Conservation (phyloP, 768 basidiomycete genomes). For the Imleria badia region DNA sequence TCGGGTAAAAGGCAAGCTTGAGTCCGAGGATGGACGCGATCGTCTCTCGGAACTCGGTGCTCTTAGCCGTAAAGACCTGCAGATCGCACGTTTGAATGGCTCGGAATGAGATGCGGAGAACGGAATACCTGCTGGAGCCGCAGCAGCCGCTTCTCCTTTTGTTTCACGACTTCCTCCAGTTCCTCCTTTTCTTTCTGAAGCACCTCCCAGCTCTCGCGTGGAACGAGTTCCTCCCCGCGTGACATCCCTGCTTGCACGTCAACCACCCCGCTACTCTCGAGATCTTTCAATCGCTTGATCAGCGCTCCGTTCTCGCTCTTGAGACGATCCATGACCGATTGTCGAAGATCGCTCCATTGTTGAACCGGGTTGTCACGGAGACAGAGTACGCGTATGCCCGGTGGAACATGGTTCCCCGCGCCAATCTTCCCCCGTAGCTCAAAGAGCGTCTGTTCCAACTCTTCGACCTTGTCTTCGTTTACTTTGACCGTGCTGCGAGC, state of each 20-base stretch:
- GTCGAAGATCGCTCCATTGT: constrained; percentile 74
- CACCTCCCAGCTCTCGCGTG: constrained; percentile 77
- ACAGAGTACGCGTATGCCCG: constrained; percentile 64
- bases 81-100: not conserved
- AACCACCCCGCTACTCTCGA: constrained; percentile 46
- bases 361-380: constrained; percentile 81
- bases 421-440: constrained; percentile 77
- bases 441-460: constrained; percentile 76
- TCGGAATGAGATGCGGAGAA: not conserved
- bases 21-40: constrained; percentile 88
- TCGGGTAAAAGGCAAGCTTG: constrained; percentile 88
- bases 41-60: constrained; percentile 88
- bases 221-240: constrained; percentile 47
- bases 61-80: constrained; percentile 81
- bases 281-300: constrained; percentile 59
- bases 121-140: constrained; percentile 71
- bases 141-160: constrained; percentile 80
- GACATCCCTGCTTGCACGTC: constrained; percentile 18
- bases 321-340: constrained; percentile 72
- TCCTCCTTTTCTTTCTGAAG: constrained; percentile 67
- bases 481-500: constrained; percentile 35
- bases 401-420: constrained; percentile 72
- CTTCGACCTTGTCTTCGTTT: constrained; percentile 56
- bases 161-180: constrained; percentile 59
- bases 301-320: constrained; percentile 84